A percentile compares a stretch with the other conserved stretches of the same genome.
Evolutionary conservation across 805 yeast species (phyloP).

Genomic region (Barnettozyma sp.): DNA sequence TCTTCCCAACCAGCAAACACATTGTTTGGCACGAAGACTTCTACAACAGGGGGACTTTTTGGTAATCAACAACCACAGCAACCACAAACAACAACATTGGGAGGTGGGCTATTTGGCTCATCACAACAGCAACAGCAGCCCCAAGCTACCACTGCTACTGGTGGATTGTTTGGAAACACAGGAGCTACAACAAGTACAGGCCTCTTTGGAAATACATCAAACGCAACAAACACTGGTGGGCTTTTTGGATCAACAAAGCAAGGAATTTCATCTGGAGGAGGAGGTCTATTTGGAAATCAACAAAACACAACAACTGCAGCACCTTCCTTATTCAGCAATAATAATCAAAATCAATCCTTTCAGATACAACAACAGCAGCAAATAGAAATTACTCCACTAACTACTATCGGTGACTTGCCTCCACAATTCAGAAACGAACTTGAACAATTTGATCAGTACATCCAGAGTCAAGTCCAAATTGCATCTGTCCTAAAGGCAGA

Average conservation of each 20-base stretch:
- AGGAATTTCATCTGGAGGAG: too few relatives aligned
- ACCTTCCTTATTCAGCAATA: slow-evolving; percentile 26
- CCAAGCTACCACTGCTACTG: slow-evolving; percentile 6
- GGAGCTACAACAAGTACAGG: slow-evolving; percentile 19
- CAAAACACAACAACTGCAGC: slow-evolving; percentile 14
- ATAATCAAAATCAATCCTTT: slow-evolving; percentile 11
- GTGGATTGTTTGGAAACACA: slow-evolving; percentile 26
- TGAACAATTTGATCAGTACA: slow-evolving; percentile 63
- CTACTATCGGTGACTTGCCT: slow-evolving; percentile 69
- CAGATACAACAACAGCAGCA: slow-evolving; percentile 35
- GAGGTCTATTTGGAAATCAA: slow-evolving; percentile 20
- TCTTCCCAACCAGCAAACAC: slow-evolving; percentile 6
- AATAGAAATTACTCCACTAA: slow-evolving; percentile 58
- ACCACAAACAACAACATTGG: slow-evolving; percentile 3
- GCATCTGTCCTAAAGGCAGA: slow-evolving; percentile 62
- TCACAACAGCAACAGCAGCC: too few relatives aligned
- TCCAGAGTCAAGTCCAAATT: slow-evolving; percentile 65
- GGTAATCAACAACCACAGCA: slow-evolving; percentile 2
- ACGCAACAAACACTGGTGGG: slow-evolving; percentile 19
- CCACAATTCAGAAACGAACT: slow-evolving; percentile 61
- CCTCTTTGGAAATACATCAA: slow-evolving; percentile 22
- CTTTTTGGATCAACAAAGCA: too few relatives aligned
- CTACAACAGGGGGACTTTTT: slow-evolving; percentile 1
- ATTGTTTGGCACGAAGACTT: slow-evolving; percentile 11
- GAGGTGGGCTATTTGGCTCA: slow-evolving; percentile 28